These are phyloP conservation scores for Coprinopsis cinerea DNA, from an alignment of 768 basidiomycete species.

Conservation along the genomic window DNA sequence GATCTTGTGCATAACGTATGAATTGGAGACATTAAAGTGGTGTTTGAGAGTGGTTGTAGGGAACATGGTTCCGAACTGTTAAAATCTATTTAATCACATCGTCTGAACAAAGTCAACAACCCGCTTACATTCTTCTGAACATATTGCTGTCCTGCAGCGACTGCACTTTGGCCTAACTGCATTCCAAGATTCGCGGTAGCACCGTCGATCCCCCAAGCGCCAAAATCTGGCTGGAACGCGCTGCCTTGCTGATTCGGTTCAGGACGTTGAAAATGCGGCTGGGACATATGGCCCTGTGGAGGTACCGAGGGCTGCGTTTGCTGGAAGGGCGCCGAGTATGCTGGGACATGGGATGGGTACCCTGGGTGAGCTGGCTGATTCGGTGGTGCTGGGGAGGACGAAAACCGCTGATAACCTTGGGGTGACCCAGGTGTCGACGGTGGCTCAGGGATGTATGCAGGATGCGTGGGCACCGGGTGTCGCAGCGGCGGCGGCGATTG, in stretches of 20 bases:
- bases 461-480: slow-evolving; percentile 86
- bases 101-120: slow-evolving; percentile 6
- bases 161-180: slow-evolving; percentile 88
- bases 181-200: slow-evolving; percentile 94
- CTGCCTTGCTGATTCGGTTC: neutral
- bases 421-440: slow-evolving; percentile 72
- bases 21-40: slow-evolving; percentile 94
- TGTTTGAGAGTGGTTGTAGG: slow-evolving; percentile 77
- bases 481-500: slow-evolving; percentile 74
- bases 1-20: slow-evolving; percentile 89
- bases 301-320: slow-evolving; percentile 31
- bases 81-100: slow-evolving; percentile 1
- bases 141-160: slow-evolving; percentile 92
- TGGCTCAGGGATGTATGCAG: slow-evolving; percentile 78
- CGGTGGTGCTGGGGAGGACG: slow-evolving; percentile 48
- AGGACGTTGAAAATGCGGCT: slow-evolving; percentile 23
- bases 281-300: slow-evolving; percentile 21
- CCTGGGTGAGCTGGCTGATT: slow-evolving; percentile 21
- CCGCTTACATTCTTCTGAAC: slow-evolving; percentile 86
- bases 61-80: slow-evolving; percentile 73
- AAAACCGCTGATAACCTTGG: slow-evolving; percentile 68
- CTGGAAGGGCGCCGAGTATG: slow-evolving; percentile 45
- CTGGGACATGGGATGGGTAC: slow-evolving; percentile 33
- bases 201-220: slow-evolving; percentile 83
- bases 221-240: slow-evolving; percentile 39